Conservation (phyloP, 352 stramenopile species). For the Phytophthora brassicae region DNA sequence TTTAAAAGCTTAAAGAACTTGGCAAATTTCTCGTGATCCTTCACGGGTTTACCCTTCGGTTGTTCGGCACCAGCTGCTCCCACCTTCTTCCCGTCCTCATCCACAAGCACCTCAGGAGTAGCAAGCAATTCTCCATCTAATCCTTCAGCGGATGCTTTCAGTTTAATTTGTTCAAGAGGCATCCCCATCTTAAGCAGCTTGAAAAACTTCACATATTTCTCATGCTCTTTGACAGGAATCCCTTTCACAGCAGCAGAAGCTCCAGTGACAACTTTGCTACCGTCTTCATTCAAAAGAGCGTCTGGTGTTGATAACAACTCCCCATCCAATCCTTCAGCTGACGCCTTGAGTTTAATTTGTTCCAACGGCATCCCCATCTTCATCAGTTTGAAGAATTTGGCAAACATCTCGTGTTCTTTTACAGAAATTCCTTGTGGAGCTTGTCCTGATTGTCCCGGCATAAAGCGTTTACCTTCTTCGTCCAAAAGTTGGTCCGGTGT, state of each 20-base stretch:
- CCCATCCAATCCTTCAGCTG: slow-evolving; percentile 87
- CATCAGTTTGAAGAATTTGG: slow-evolving; percentile 80
- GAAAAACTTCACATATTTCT: slow-evolving; percentile 85
- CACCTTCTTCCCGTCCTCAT: slow-evolving; percentile 51
- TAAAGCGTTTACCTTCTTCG: slow-evolving; percentile 48
- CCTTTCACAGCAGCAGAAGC: slow-evolving; percentile 26
- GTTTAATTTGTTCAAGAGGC: slow-evolving; percentile 64
- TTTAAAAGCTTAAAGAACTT: too few relatives aligned
- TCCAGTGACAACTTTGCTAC: slow-evolving; percentile 35
- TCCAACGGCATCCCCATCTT: slow-evolving; percentile 85
- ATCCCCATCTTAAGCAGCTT: slow-evolving; percentile 84
- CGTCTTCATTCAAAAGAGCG: slow-evolving; percentile 58
- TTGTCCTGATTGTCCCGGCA: slow-evolving; percentile 20
- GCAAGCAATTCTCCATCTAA: slow-evolving; percentile 51
- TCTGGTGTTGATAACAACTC: slow-evolving; percentile 80
- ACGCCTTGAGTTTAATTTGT: slow-evolving; percentile 77
- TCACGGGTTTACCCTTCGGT: slow-evolving; percentile 46
- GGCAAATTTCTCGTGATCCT: slow-evolving; percentile 90
- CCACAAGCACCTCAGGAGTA: slow-evolving; percentile 54
- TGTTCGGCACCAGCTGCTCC: slow-evolving; percentile 6
- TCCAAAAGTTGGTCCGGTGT: slow-evolving; percentile 60
- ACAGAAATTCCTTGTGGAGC: slow-evolving; percentile 43
- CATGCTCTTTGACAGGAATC: slow-evolving; percentile 79
- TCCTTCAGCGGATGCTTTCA: slow-evolving; percentile 66
- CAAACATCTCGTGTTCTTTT: slow-evolving; percentile 67